Base-by-base conservation (phyloP, 2,329 filamentous ascomycete species). In the Aaosphaeria arxii region DNA sequence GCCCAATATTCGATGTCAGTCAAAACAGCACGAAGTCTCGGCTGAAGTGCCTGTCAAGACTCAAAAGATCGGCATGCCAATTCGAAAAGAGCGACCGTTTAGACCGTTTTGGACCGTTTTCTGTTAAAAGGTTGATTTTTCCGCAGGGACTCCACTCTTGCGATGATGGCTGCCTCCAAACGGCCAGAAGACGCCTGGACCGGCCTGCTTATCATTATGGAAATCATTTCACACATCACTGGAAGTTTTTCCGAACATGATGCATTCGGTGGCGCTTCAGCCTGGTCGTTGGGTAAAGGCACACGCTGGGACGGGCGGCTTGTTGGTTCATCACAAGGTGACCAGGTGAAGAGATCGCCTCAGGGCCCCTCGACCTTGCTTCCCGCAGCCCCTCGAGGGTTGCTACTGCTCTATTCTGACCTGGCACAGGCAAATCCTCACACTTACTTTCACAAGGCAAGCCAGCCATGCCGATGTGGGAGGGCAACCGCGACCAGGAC, bases 331-430 rank as follows among this genome's bases (percentile, higher is more conserved):
- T 46, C 30, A 17, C 32, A 54, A 47, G 43, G 51, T 49, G 54
- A 56, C 58, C 56, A 51, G 58, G 50, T 45, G 55, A 52, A 47
- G 48, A 50, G 64, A 69, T 69, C 61, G 54, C 66, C 42, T 58
- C 63, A 64, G 58, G 64, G 57, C 56, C 64, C 64, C 63, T 67
- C 66, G 57, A 68, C 66, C 66, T 61, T 64, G 66, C 65, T 66
- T 68, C 66, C 66, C 65, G 65, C 59, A 50, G 48, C 45, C 55
- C 64, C 61, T 66, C 50, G 62, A 65, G 62, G 66, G 58, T 65
- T 49, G 54, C 49, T 50, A 55, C 46, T 43, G 46, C 50, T 39
- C 42, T 52, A 58, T 50, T 57, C 58, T 56, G 57, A 61, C 36
- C 49, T 33, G 54, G 53, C 50, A 47, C 52, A 55, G 46, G 47